Base-by-base conservation (phyloP, 1,284 basidiomycete species). In the Rhodofomes roseus region DNA sequence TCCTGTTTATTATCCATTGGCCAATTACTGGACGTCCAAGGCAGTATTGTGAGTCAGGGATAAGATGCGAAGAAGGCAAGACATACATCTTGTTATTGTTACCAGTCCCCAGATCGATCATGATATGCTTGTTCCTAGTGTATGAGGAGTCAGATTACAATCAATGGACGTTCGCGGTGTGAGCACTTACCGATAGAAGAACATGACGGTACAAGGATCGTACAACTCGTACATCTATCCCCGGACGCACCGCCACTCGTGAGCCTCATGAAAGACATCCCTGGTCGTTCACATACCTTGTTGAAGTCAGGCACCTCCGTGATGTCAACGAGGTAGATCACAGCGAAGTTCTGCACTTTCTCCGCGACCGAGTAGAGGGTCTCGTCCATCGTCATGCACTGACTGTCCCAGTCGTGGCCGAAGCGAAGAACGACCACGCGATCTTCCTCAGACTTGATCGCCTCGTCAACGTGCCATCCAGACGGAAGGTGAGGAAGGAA, bases 321-420 rank as follows among this genome's bases (percentile, higher is more conserved):
- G 70, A 97, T 98, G 74, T 99, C 96, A 29, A 90, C 90, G 14
- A 98, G 81, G 72, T 97, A 99, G 65, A 98, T 92, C 64, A 98
- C 95, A 2, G 95, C 96, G 76, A 97, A 98, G 78, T 99, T 98
- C 78, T 97, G 95, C 3, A 99, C 95, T 75, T 95, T 96, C 76
- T 98, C 96, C 1, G 92, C 89, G 55, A 98, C 90, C 12, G 85
- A 82, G 74, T 95, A 94, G 20, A 99, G 85, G 2, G 95, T 98
- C 76, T 99, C 96, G 79, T 99, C 97, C 95, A 98, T 98, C 37
- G 89, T 90, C 97, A 98, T 98, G 78, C 96, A 99, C 64, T 96
- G 90, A 1, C 85, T 80, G 73, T 99, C 94, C 86, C 90, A 92
- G 76, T 98, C 96, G 73, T 96, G 92, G 0, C 96, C 96, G 74